Conservation (phyloP, 495 filamentous ascomycete species). For the Clavariopsis aquatica region DNA sequence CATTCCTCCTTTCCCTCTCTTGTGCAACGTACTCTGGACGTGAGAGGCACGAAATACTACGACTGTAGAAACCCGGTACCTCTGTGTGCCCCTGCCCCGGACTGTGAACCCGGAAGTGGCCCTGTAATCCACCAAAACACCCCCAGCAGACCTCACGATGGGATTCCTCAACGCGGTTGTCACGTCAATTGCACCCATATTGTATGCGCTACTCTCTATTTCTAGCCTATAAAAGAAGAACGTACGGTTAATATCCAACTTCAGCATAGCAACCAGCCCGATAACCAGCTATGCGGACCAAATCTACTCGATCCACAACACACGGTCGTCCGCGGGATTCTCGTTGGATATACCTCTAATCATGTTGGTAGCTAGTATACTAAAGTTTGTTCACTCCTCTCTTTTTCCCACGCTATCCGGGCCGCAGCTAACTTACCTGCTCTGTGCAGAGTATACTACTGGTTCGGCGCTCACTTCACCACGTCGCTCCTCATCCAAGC, state of each 20-base stretch:
- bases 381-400: constrained; percentile 67
- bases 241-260: not conserved
- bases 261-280: constrained; percentile 71
- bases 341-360: constrained; percentile 90
- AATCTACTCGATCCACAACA: constrained; percentile 82
- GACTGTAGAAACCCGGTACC: not conserved
- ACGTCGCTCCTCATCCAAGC: constrained; percentile 79
- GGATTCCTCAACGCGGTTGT: constrained; percentile 40
- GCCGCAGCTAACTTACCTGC: constrained; percentile 3
- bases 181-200: constrained; percentile 45
- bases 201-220: constrained; percentile 34
- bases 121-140: no score
- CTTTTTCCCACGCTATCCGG: not conserved
- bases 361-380: constrained; percentile 91
- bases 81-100: no score
- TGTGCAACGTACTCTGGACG: not conserved
- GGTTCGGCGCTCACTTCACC: constrained; percentile 85
- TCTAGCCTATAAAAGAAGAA: not conserved
- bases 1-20: not conserved
- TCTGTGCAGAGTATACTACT: constrained; percentile 78
- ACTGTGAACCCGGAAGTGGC: no score
- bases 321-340: constrained; percentile 83
- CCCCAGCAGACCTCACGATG: constrained; percentile 26
- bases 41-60: not conserved
- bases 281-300: constrained; percentile 89